These are phyloP conservation scores for Trichomonascaceae sp. DNA, from an alignment of 1,139 yeast species.

Conservation along the genomic window DNA sequence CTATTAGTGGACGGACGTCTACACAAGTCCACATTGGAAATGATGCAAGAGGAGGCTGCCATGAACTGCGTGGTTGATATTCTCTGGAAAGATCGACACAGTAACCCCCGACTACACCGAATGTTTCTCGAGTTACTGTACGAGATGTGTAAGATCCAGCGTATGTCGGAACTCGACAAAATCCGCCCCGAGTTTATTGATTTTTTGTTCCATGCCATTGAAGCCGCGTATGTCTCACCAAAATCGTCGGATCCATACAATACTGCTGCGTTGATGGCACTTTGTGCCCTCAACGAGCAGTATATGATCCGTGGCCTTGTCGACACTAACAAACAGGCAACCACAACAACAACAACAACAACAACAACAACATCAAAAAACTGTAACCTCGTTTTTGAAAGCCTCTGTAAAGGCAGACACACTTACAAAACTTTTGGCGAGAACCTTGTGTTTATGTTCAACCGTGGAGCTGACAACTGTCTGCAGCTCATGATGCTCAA, in stretches of 20 bases:
- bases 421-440: constrained; percentile 40
- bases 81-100: constrained; percentile 21
- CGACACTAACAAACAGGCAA: background rate
- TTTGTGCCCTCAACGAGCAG: constrained; percentile 72
- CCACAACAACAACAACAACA: background rate
- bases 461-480: constrained; percentile 62
- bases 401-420: constrained; percentile 13
- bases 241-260: constrained; percentile 37
- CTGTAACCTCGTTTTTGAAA: constrained; percentile 25
- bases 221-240: constrained; percentile 9
- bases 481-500: constrained; percentile 70
- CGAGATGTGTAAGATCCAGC: constrained; percentile 39
- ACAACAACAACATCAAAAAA: too few relatives aligned
- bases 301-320: constrained; percentile 38
- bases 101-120: constrained; percentile 19
- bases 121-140: constrained; percentile 40
- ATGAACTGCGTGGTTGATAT: constrained; percentile 31
- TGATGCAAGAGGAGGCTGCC: constrained; percentile 39
- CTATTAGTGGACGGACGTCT: constrained; percentile 35
- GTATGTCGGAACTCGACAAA: constrained; percentile 35
- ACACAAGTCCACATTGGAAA: constrained; percentile 31
- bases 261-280: constrained; percentile 58
- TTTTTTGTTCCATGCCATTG: constrained; percentile 40
- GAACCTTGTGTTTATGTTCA: constrained; percentile 48
- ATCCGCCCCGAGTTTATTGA: constrained; percentile 42